Evolutionary conservation across 768 basidiomycete genomes (phyloP).

Genomic region (Hygrophoropsis aurantiaca): DNA sequence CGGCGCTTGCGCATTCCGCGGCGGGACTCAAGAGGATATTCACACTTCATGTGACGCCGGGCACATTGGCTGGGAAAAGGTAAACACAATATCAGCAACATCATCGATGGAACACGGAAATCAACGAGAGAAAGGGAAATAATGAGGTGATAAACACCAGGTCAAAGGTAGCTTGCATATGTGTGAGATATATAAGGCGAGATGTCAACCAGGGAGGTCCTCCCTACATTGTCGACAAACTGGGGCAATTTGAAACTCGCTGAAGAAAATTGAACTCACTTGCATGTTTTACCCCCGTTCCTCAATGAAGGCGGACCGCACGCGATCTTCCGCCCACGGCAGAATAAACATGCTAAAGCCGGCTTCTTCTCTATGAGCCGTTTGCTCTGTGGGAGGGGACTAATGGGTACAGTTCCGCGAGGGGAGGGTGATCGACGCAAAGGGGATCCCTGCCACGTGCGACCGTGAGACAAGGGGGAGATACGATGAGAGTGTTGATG

Average conservation of each 20-base stretch:
- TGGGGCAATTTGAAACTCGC: background rate
- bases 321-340: slow-evolving; percentile 67
- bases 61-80: slow-evolving; percentile 62
- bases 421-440: slow-evolving; percentile 29
- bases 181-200: slow-evolving; percentile 6
- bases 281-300: slow-evolving; percentile 60
- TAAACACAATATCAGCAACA: slow-evolving; percentile 10
- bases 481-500: slow-evolving; percentile 6
- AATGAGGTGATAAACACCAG: slow-evolving; percentile 19
- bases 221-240: background rate
- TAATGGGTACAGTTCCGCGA: slow-evolving; percentile 12
- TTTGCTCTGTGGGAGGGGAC: slow-evolving; percentile 21
- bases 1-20: slow-evolving; percentile 59
- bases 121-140: slow-evolving; percentile 16
- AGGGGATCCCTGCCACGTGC: slow-evolving; percentile 9
- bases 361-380: slow-evolving; percentile 50
- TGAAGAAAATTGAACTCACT: slow-evolving; percentile 42
- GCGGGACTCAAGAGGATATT: slow-evolving; percentile 69
- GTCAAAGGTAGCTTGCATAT: slow-evolving; percentile 5
- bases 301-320: slow-evolving; percentile 59
- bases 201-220: background rate
- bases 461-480: slow-evolving; percentile 10
- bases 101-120: slow-evolving; percentile 19
- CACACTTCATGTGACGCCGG: slow-evolving; percentile 65
- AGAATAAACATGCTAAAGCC: slow-evolving; percentile 63